phyloP scores from a whole-genome alignment of 139 green algal genomes.

The Closterium sp. region DNA sequence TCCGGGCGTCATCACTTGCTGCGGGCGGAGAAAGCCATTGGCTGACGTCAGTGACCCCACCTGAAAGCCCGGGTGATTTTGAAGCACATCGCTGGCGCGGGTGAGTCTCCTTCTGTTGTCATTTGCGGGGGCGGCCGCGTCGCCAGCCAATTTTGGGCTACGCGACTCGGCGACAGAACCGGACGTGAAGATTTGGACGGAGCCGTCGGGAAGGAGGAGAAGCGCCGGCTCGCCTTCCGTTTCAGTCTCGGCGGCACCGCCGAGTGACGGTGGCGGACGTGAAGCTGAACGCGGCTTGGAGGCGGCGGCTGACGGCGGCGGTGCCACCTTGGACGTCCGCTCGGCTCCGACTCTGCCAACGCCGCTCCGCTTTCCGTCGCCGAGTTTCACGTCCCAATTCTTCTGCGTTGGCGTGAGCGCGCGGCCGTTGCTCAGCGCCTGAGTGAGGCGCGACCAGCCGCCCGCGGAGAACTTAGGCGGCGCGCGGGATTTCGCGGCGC shows the following conservation, averaged over 20 bases:
- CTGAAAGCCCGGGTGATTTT: background rate
- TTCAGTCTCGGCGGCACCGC: background rate
- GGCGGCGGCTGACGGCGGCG: too few relatives aligned
- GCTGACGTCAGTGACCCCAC: background rate
- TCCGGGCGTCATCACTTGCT: background rate
- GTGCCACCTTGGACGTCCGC: background rate
- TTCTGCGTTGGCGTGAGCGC: background rate
- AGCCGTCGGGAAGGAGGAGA: background rate
- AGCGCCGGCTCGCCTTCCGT: background rate
- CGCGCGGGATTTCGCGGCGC: too few relatives aligned
- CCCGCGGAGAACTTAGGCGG: background rate
- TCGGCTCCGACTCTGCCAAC: too few relatives aligned
- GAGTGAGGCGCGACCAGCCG: background rate
- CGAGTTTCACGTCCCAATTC: background rate
- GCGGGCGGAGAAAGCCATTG: background rate
- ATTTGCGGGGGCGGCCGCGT: background rate
- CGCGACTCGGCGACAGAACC: background rate
- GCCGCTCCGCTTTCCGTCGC: background rate
- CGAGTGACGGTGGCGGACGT: background rate
- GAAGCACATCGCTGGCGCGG: background rate
- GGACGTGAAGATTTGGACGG: background rate
- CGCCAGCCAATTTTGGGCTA: background rate
- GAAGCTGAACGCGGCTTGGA: background rate
- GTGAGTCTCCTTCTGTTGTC: background rate
- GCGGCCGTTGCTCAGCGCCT: background rate